Conservation (phyloP, 805 yeast species). For the Zygoascus bituminiphila region DNA sequence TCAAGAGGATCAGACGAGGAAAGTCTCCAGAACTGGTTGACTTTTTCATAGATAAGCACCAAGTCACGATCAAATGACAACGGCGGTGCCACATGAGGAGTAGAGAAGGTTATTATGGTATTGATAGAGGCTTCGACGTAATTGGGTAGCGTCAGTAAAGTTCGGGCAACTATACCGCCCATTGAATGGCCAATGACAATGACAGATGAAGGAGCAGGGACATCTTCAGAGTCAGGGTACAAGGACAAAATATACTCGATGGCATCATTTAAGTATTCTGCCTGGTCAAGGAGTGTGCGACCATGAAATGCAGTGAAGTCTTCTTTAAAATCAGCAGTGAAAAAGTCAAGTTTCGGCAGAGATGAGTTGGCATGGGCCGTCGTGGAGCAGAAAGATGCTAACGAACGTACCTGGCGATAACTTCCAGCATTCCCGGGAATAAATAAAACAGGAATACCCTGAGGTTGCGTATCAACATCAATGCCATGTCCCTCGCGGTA, state of each 20-base stretch:
- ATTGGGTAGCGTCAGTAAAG: constrained; percentile 69
- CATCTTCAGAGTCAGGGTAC: constrained; percentile 30
- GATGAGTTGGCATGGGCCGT: constrained; percentile 26
- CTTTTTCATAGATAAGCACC: constrained; percentile 55
- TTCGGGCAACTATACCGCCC: constrained; percentile 92
- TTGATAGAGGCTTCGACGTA: constrained; percentile 62
- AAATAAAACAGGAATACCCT: constrained; percentile 82
- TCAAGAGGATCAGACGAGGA: constrained; percentile 36
- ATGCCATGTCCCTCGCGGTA: constrained; percentile 69
- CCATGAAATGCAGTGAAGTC: constrained; percentile 96
- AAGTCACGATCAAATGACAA: constrained; percentile 87
- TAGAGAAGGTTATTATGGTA: constrained; percentile 72
- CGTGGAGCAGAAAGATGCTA: constrained; percentile 75
- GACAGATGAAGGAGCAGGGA: constrained; percentile 50
- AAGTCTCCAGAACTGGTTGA: constrained; percentile 70
- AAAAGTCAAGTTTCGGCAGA: constrained; percentile 47
- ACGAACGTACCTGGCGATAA: constrained; percentile 77
- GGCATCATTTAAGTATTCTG: constrained; percentile 85
- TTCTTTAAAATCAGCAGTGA: constrained; percentile 87
- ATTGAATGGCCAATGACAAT: constrained; percentile 82
- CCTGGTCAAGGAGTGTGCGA: constrained; percentile 82
- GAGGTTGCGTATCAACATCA: constrained; percentile 34
- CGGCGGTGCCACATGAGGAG: constrained; percentile 88
- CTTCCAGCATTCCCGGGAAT: constrained; percentile 98
- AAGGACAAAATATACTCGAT: constrained; percentile 61